Evolutionary conservation across 768 basidiomycete genomes (phyloP), one percentile per base, ranked within the genome.

Genomic region (Lyophyllum decastes): DNA sequence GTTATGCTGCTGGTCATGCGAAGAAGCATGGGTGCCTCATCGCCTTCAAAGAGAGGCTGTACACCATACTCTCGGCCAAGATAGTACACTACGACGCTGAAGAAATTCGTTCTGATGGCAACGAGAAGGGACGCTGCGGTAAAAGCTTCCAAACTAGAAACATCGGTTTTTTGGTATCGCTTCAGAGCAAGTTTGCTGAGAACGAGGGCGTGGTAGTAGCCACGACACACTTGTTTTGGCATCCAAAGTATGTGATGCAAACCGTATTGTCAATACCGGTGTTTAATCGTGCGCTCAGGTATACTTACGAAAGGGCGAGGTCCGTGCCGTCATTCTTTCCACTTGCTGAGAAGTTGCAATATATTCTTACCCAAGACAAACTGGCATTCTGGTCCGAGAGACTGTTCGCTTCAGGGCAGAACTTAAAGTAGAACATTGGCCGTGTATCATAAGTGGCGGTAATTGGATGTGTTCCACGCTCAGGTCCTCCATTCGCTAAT

Each of bases 171-270:
- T 70, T 98, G 26, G 81, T 92, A 19, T 89, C 88, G 0, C 73
- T 98, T 52, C 75, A 78, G 61, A 74, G 73, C 45, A 68, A 73
- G 6, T 72, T 70, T 17, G 14, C 9, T 63, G 76, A 16, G 64
- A 73, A 25, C 57, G 66, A 76, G 38, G 92, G 94, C 4, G 70
- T 93, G 33, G 74, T 96, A 40, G 74, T 95, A 14, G 92, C 86
- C 2, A 97, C 95, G 0, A 95, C 95, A 0, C 95, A 98, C 75
- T 76, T 96, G 22, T 98, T 97, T 71, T 98, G 95, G 95, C 94
- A 96, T 72, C 94, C 94, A 5, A 82, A 81, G 87, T 94, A 72
- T 57, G 82, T 75, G 61, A 21, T 16, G 38, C 48, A 33, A 44
- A 25, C 30, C 41, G 21, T 17, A 33, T 48, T 43, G 51, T 14